Evolutionary conservation across 2,329 filamentous ascomycete species (phyloP).

Genomic region (Pezicula radicicola): DNA sequence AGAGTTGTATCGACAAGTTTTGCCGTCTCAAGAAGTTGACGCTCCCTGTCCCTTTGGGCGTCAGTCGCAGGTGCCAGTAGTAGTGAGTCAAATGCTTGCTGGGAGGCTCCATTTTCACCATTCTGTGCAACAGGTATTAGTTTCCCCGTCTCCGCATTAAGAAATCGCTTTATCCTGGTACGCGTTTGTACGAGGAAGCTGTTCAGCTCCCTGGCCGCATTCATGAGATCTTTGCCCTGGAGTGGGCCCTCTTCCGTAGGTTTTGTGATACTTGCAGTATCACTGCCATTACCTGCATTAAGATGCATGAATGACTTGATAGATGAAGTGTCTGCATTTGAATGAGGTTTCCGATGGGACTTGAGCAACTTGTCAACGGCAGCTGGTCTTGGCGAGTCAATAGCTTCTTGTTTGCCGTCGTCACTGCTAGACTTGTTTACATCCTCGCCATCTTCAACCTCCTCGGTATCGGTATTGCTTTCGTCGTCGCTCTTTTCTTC

Average conservation of each 20-base stretch:
- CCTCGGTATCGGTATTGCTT: conserved; percentile 35
- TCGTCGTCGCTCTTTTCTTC: conserved; percentile 41
- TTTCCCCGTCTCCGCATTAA: conserved; percentile 60
- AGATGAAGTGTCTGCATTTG: conserved; percentile 46
- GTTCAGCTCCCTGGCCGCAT: conserved; percentile 78
- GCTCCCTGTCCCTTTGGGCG: conserved; percentile 57
- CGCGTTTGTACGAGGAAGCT: conserved; percentile 87
- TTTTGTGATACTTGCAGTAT: conserved; percentile 50
- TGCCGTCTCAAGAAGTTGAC: conserved; percentile 72
- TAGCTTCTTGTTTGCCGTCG: conserved; percentile 12
- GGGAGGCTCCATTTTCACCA: conserved; percentile 37
- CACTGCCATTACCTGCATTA: conserved; percentile 45
- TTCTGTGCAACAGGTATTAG: conserved; percentile 46
- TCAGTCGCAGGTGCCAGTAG: conserved; percentile 40
- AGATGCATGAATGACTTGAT: conserved; percentile 56
- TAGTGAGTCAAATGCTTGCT: conserved; percentile 53
- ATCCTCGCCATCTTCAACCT: conserved; percentile 36
- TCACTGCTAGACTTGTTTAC: conserved; percentile 30
- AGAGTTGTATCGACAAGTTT: conserved; percentile 89
- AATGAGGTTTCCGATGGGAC: conserved; percentile 29
- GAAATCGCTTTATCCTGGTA: conserved; percentile 56
- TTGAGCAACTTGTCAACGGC: conserved; percentile 37
- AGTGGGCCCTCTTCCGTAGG: conserved; percentile 49
- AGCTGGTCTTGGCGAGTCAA: conserved; percentile 28
- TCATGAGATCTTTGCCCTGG: conserved; percentile 79